A percentile compares a stretch with the other conserved stretches of the same genome.
These are phyloP conservation scores for Penicillium fuscoglaucum DNA, from an alignment of 2,329 filamentous ascomycete species.

Conservation along the genomic window DNA sequence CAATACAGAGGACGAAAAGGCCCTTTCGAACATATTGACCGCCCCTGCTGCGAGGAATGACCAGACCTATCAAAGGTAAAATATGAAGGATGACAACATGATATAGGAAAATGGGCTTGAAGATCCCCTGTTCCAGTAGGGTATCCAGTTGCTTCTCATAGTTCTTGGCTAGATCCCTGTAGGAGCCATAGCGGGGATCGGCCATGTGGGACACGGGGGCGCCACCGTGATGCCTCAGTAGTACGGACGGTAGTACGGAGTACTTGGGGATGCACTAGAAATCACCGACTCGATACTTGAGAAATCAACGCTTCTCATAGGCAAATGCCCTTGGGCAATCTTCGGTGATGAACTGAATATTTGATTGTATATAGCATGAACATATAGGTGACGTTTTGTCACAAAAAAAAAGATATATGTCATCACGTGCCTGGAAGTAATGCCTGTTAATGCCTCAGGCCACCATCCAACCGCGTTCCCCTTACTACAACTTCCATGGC, in stretches of 20 bases:
- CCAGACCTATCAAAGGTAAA: constrained; percentile 51
- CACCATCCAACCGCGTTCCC: background rate
- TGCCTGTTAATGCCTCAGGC: background rate
- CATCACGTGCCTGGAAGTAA: background rate
- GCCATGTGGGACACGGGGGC: constrained; percentile 26
- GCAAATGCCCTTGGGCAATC: background rate
- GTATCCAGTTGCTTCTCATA: constrained; percentile 27
- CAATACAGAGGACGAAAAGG: constrained; percentile 47
- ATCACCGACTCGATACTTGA: background rate
- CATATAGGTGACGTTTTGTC: background rate
- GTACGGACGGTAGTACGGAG: background rate
- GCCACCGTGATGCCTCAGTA: background rate
- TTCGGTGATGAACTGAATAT: background rate
- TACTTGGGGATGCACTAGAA: background rate
- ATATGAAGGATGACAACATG: constrained; percentile 32
- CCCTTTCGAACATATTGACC: constrained; percentile 44
- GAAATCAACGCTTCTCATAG: background rate
- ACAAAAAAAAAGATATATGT: background rate
- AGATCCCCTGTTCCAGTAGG: constrained; percentile 30
- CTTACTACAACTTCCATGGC: background rate
- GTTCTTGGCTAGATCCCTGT: constrained; percentile 29
- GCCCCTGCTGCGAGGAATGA: constrained; percentile 49
- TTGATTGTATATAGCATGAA: background rate
- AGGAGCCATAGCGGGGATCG: constrained; percentile 26
- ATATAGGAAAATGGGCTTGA: constrained; percentile 40